Conservation (phyloP, 179 eudicot genomes). For the Gypsophila paniculata region DNA sequence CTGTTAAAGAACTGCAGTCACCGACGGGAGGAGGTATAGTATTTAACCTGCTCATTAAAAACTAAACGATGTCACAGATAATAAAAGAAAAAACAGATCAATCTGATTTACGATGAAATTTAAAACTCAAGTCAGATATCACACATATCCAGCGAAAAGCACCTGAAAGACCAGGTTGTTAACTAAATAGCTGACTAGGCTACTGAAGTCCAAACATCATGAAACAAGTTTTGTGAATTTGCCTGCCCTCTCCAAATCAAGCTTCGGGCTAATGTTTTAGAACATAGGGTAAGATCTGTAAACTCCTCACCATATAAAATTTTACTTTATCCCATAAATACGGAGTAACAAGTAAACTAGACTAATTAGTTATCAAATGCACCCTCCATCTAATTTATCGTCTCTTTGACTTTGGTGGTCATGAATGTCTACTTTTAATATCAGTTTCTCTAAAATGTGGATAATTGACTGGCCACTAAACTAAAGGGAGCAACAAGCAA, state of each 20-base stretch:
- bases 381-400: no score
- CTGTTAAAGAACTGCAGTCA: slow-evolving; percentile 57
- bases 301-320: neutral
- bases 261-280: neutral
- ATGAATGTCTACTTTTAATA: no score
- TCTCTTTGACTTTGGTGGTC: no score
- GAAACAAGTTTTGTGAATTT: neutral
- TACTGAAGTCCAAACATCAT: neutral
- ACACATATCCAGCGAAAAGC: neutral
- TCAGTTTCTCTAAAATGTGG: no score
- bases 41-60: slow-evolving; percentile 44
- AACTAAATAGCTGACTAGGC: neutral
- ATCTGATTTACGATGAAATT: neutral
- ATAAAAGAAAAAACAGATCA: neutral
- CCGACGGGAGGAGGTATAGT: slow-evolving; percentile 56
- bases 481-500: no score
- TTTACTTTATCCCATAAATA: neutral
- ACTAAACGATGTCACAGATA: neutral
- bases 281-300: neutral
- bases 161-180: neutral
- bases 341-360: neutral
- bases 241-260: neutral
- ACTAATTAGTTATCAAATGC: neutral
- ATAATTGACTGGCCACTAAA: no score
- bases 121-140: neutral